Evolutionary conservation across 352 stramenopile genomes (phyloP).

Genomic region (Phytopythium sindhum): DNA sequence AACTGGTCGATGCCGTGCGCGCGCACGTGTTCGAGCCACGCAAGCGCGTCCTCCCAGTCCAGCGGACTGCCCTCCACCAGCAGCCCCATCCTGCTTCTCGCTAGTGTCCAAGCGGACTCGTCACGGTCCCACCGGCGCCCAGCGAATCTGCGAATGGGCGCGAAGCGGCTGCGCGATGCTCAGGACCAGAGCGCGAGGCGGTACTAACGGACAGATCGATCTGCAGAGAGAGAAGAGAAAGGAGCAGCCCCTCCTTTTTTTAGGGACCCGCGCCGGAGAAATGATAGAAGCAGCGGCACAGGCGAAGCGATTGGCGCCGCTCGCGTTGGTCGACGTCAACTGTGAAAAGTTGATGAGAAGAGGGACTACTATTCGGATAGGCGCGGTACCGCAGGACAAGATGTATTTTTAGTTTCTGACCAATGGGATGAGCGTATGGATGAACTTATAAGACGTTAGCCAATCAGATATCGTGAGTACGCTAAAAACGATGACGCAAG

Average conservation of each 20-base stretch:
- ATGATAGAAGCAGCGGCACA: not conserved
- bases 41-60: constrained; percentile 94
- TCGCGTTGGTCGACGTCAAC: not conserved
- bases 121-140: not conserved
- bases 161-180: not conserved
- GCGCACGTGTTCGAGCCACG: constrained; percentile 95
- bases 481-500: not conserved
- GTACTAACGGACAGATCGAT: not conserved
- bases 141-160: not conserved
- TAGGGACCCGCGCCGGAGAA: not conserved
- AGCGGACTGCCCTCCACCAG: constrained; percentile 93
- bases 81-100: constrained; percentile 47
- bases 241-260: not conserved
- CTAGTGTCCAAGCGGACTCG: not conserved
- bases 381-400: not conserved
- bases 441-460: not conserved
- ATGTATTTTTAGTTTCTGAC: not conserved
- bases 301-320: not conserved
- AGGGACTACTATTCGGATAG: too few species aligned
- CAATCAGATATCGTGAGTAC: not conserved
- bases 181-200: not conserved
- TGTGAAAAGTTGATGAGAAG: too few species aligned
- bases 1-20: constrained; percentile 97
- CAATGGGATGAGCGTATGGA: not conserved
- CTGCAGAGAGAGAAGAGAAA: not conserved